These are phyloP conservation scores for Williopsis jadinii DNA, from an alignment of 1,139 yeast genomes.

Conservation along the genomic window DNA sequence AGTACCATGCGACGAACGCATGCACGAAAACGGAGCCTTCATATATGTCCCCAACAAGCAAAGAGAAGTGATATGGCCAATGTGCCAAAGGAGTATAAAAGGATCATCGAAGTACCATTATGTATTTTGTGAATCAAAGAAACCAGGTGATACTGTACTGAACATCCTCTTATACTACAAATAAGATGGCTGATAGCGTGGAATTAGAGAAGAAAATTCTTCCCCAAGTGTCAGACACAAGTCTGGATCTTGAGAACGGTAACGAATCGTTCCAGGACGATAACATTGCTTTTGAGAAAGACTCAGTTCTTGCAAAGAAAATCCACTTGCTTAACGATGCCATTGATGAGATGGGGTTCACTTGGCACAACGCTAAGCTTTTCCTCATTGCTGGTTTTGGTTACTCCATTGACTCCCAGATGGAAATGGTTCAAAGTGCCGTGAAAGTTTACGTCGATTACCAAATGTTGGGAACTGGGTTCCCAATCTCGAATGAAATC, in stretches of 20 bases:
- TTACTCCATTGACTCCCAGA: conserved; percentile 55
- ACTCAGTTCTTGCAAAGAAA: conserved; percentile 30
- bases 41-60: no score
- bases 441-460: conserved; percentile 35
- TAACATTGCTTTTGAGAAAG: conserved; percentile 14
- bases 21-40: no score
- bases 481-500: conserved; percentile 28
- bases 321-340: conserved; percentile 38
- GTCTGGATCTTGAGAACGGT: conserved; percentile 1
- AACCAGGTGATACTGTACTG: background rate
- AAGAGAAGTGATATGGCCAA: no score
- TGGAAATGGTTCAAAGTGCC: conserved; percentile 40
- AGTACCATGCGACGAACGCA: no score
- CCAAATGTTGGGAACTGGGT: conserved; percentile 30
- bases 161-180: background rate
- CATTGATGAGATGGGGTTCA: conserved; percentile 44
- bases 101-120: no score
- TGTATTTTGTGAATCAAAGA: no score
- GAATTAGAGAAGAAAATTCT: background rate
- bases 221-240: background rate
- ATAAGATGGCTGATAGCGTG: no score
- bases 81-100: no score
- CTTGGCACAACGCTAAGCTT: conserved; percentile 39
- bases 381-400: conserved; percentile 54
- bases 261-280: conserved; percentile 1